phyloP scores from a whole-genome alignment of 176 grass and related monocot species.

The Eleusine indica region DNA sequence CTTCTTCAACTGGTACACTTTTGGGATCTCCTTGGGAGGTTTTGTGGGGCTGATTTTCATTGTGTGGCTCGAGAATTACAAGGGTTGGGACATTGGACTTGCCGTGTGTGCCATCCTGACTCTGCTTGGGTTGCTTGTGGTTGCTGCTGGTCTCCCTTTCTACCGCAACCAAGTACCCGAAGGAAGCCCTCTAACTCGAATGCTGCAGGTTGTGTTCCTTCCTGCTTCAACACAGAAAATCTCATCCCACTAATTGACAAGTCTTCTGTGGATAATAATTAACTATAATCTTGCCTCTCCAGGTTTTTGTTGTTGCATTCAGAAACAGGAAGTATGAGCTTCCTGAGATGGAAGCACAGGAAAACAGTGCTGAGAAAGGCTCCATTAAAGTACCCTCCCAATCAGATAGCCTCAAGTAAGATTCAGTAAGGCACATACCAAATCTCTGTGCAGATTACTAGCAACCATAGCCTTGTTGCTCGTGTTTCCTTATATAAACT shows the following conservation, averaged over 20 bases:
- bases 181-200: constrained; percentile 65
- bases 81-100: constrained; percentile 63
- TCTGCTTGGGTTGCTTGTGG: constrained; percentile 47
- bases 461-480: neutral
- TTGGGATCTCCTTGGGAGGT: constrained; percentile 56
- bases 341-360: constrained; percentile 42
- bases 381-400: neutral
- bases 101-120: constrained; percentile 35
- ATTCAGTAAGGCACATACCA: neutral
- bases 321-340: constrained; percentile 52
- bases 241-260: neutral
- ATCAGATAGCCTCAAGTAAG: constrained; percentile 42
- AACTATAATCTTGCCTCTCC: neutral
- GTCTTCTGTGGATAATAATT: neutral
- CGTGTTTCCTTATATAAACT: neutral
- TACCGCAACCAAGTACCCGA: constrained; percentile 57
- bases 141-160: constrained; percentile 51
- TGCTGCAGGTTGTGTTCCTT: constrained; percentile 58
- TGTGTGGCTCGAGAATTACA: constrained; percentile 59
- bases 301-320: constrained; percentile 72
- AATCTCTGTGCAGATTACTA: neutral
- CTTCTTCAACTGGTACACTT: constrained; percentile 64
- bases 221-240: neutral
- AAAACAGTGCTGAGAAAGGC: neutral
- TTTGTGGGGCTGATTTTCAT: constrained; percentile 54